Evolutionary conservation across 306 rosid genomes (phyloP).

Genomic region (Pterocarpus santalinus): DNA sequence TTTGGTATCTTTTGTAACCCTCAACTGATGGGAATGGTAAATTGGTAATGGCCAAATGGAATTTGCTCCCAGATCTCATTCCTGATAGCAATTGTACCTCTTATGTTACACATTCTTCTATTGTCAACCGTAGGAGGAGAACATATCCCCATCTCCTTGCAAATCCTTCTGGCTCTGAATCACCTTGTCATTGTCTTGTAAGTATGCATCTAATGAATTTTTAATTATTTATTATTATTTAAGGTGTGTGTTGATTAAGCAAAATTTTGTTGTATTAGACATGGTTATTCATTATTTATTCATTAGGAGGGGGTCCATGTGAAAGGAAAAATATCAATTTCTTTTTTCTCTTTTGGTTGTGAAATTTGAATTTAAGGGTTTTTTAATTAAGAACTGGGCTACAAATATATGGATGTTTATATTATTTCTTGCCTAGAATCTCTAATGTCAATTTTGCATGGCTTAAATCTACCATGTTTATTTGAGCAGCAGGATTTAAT

Average conservation of each 20-base stretch:
- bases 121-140: not conserved
- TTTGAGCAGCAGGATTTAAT: not conserved
- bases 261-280: slow-evolving; percentile 4
- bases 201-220: slow-evolving; percentile 17
- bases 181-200: slow-evolving; percentile 8
- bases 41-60: not conserved
- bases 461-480: not conserved
- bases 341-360: not conserved
- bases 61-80: not conserved
- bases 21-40: not conserved
- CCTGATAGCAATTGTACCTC: slow-evolving; percentile 45
- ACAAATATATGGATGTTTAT: not conserved
- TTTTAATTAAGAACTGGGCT: not conserved
- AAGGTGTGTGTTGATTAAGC: not conserved
- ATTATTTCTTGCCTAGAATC: not conserved
- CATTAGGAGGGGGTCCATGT: not conserved
- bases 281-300: slow-evolving; percentile 25
- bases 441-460: slow-evolving; percentile 1
- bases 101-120: slow-evolving; percentile 13
- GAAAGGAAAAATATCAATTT: not conserved
- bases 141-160: slow-evolving; percentile 18
- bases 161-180: slow-evolving; percentile 9
- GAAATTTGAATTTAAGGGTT: slow-evolving; percentile 21
- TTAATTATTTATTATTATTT: not conserved
- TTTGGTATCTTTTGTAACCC: not conserved